These are phyloP conservation scores for Aspergillus latus DNA, from an alignment of 2,329 filamentous ascomycete genomes.

Conservation along the genomic window DNA sequence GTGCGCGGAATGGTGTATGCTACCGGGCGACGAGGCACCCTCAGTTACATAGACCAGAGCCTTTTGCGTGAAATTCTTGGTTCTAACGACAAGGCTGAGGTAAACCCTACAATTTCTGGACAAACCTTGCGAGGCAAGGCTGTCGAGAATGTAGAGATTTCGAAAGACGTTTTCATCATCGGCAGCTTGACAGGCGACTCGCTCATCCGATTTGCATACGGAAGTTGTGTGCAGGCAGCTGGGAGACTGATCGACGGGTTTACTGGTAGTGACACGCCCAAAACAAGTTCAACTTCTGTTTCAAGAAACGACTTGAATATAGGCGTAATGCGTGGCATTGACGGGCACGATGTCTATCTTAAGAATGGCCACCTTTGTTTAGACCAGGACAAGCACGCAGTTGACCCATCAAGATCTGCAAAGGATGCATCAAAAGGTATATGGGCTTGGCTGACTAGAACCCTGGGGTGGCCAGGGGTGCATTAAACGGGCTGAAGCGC, in stretches of 20 bases:
- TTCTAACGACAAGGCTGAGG: conserved; percentile 15
- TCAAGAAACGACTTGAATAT: conserved; percentile 24
- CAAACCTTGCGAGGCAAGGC: conserved; percentile 56
- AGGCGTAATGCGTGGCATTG: conserved; percentile 41
- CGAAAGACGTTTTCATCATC: conserved; percentile 54
- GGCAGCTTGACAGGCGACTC: conserved; percentile 63
- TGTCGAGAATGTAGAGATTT: conserved; percentile 54
- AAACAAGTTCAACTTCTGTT: background rate
- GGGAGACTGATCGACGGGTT: conserved; percentile 48
- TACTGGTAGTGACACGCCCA: conserved; percentile 19
- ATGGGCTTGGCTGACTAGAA: conserved; percentile 15
- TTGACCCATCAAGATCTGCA: conserved; percentile 1
- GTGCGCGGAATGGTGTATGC: conserved; percentile 56
- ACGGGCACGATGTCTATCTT: conserved; percentile 33
- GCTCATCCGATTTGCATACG: conserved; percentile 59
- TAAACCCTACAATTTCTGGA: conserved; percentile 47
- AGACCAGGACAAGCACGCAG: background rate
- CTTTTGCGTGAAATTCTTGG: conserved; percentile 52
- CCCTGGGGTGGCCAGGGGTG: conserved; percentile 15
- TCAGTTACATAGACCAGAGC: conserved; percentile 51
- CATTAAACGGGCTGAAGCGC: conserved; percentile 2
- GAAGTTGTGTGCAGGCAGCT: conserved; percentile 58
- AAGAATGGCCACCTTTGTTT: background rate
- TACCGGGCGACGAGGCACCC: conserved; percentile 56
- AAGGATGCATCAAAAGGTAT: conserved; percentile 9